phyloP scores from a whole-genome alignment of 306 rosid genomes.

The Vigna angularis region DNA sequence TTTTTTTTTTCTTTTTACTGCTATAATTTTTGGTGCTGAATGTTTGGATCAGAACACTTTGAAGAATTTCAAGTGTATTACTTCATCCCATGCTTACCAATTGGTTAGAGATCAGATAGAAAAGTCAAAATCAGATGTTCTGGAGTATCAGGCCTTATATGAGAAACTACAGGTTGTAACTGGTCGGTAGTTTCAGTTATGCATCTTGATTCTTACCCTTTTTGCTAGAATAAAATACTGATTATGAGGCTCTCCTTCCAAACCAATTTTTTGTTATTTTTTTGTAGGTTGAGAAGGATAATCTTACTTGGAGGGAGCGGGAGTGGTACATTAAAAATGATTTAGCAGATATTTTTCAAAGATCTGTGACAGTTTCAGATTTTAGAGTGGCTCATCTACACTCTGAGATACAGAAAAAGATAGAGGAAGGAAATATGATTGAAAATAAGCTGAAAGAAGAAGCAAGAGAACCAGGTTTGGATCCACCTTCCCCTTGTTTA shows the following conservation, averaged over 20 bases:
- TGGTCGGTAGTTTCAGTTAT: conserved; percentile 84
- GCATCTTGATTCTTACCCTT: conserved; percentile 42
- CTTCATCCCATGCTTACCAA: conserved; percentile 73
- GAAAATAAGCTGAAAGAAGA: conserved; percentile 78
- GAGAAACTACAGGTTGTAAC: conserved; percentile 99
- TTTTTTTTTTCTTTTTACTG: conserved; percentile 5
- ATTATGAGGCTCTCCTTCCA: conserved; percentile 29
- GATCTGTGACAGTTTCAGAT: conserved; percentile 70
- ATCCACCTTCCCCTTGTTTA: conserved; percentile 2
- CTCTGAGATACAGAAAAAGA: conserved; percentile 68
- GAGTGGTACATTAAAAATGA: conserved; percentile 84
- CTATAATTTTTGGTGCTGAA: conserved; percentile 38
- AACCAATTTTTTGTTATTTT: conserved; percentile 35
- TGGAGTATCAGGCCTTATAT: conserved; percentile 66
- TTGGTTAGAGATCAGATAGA: conserved; percentile 81
- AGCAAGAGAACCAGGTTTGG: conserved; percentile 81
- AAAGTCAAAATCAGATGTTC: conserved; percentile 72
- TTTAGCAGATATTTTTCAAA: conserved; percentile 70
- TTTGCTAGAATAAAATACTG: conserved; percentile 43
- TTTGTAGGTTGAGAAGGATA: conserved; percentile 92
- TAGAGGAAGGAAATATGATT: conserved; percentile 63
- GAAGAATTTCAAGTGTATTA: conserved; percentile 75
- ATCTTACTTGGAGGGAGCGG: conserved; percentile 84
- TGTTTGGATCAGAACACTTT: conserved; percentile 68
- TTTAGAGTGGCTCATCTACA: conserved; percentile 67